Evolutionary conservation across 352 stramenopile genomes (phyloP).

Genomic region (Phytophthora tentaculata): DNA sequence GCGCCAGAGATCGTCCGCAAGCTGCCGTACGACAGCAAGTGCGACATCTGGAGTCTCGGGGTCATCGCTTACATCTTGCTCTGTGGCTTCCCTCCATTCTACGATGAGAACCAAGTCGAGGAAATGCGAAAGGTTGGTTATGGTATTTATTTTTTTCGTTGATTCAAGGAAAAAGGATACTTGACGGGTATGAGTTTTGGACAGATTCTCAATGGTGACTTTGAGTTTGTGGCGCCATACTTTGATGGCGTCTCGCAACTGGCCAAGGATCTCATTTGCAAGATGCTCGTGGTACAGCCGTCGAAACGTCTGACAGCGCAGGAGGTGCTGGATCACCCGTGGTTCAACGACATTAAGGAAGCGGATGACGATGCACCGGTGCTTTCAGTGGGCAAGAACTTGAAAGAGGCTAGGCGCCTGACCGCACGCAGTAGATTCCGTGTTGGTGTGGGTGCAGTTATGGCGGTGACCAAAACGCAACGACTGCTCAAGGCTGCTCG

Average conservation of each 20-base stretch:
- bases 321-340: conserved; percentile 71
- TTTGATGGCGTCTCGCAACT: conserved; percentile 90
- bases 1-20: conserved; percentile 96
- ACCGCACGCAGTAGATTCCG: conserved; percentile 77
- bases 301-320: conserved; percentile 77
- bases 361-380: conserved; percentile 58
- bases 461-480: conserved; percentile 85
- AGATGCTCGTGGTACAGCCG: conserved; percentile 93
- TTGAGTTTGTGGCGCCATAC: conserved; percentile 93
- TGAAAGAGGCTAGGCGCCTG: conserved; percentile 65
- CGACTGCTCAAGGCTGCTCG: conserved; percentile 49
- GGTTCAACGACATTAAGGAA: conserved; percentile 77
- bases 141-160: neutral
- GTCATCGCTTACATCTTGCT: conserved; percentile 94
- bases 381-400: conserved; percentile 73
- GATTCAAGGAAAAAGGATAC: neutral
- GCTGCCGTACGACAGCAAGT: conserved; percentile 94
- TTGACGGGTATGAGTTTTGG: neutral
- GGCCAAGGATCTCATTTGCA: conserved; percentile 94
- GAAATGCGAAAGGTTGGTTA: conserved; percentile 75
- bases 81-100: conserved; percentile 97
- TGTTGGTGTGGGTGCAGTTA: conserved; percentile 66
- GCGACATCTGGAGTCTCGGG: conserved; percentile 96
- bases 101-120: conserved; percentile 91
- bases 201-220: conserved; percentile 82